phyloP scores from a whole-genome alignment of 2,329 filamentous ascomycete species.

The Apiospora sp. region DNA sequence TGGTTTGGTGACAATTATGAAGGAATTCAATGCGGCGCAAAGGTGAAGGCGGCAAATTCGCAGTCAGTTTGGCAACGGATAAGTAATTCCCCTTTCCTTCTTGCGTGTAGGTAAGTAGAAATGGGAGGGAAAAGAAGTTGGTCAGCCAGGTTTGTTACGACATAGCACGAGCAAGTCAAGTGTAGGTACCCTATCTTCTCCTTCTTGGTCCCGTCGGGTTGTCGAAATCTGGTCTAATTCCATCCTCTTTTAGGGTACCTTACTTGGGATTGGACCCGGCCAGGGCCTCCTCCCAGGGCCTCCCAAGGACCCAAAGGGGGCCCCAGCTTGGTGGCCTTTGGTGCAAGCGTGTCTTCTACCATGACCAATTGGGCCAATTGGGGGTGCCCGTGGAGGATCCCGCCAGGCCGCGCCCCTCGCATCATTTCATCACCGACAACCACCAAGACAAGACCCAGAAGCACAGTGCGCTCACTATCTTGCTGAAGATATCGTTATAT shows the following conservation, averaged over 20 bases:
- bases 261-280: constrained; percentile 4
- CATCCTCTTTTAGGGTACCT: constrained; percentile 17
- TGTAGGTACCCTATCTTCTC: constrained; percentile 12
- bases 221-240: constrained; percentile 20
- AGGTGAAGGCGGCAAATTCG: neutral
- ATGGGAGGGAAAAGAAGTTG: constrained; percentile 19
- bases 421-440: constrained; percentile 7
- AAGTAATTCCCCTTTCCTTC: constrained; percentile 6
- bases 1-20: neutral
- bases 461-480: constrained; percentile 11
- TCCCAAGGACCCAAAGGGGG: constrained; percentile 10
- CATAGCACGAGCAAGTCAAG: constrained; percentile 9
- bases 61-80: constrained; percentile 9
- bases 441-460: constrained; percentile 16
- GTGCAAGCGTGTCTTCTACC: constrained; percentile 18
- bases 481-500: neutral
- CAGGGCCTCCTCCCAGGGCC: neutral
- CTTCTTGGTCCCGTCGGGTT: constrained; percentile 18
- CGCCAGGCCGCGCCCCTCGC: constrained; percentile 15
- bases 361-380: neutral
- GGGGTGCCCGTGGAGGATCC: constrained; percentile 15
- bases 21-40: neutral
- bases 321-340: constrained; percentile 8
- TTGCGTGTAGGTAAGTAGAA: neutral
- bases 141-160: constrained; percentile 18